Evolutionary conservation across 176 grass and related monocot genomes (phyloP), one percentile per base, ranked within the genome.

Genomic region (Urochloa ruziziensis): DNA sequence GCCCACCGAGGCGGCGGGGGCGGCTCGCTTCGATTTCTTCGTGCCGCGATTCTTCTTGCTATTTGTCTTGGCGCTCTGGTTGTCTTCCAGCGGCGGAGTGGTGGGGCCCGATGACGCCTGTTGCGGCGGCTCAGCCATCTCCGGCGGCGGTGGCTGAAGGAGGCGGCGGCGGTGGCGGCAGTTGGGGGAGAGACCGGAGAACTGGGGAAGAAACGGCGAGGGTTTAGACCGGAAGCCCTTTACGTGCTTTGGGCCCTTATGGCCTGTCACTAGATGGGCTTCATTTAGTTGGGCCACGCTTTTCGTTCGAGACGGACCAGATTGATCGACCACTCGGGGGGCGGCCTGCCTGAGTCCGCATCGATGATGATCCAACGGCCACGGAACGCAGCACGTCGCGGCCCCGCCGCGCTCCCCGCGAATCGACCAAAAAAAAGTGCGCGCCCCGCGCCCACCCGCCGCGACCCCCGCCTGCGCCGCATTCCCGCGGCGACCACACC

Each of bases 101-200:
- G 83, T 69, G 30, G 78, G 78, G 1, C 27, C 78, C 35, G 83
- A 25, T 36, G 63, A 44, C 34, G 8, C 13, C 70, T 51, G 83
- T 77, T 11, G 51, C 63, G 71, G 62, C 48, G 53, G 54, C 47
- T 77, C 83, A 56, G 72, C 88, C 88, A 86, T 90, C 72, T 46
- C 44, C 43, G 62, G 43, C n/a, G 1, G 75, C 28, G 39, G 39
- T 21, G 70, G 34, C 23, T 40, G 42, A 67, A 39, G 29, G 44
- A 21, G 13, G 19, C 6, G 44, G 10, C 10, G 42, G 60, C 0
- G 21, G 70, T 1, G 74, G 29, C 40, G 70, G 85, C 13, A 15
- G 85, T 1, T 19, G 58, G 18, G 5, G 11, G 34, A 29, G 37
- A 46, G n/a, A 62, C 25, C 10, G 40, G 67, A 57, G 53, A 57